Evolutionary conservation across 208 protist genomes (phyloP).

Genomic region (Naegleria gruberi): DNA sequence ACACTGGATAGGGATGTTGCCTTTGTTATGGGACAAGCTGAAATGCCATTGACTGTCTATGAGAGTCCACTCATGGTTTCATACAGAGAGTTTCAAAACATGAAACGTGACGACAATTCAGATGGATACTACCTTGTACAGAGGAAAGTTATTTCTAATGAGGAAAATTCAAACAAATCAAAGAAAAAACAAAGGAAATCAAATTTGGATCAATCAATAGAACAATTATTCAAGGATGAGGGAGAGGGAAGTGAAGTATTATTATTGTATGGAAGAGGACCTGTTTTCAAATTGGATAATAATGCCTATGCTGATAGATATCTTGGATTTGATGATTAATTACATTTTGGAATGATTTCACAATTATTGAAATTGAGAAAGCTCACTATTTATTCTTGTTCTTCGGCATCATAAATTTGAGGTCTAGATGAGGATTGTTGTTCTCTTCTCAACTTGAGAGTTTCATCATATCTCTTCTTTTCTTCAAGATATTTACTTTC

Average conservation of each 20-base stretch:
- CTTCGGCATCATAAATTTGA: no score
- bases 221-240: neutral
- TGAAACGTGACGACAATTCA: neutral
- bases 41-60: constrained; percentile 8
- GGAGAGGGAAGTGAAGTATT: neutral
- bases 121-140: constrained; percentile 8
- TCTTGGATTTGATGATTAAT: constrained; percentile 8
- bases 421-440: no score
- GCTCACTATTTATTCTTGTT: no score
- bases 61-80: neutral
- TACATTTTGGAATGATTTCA: no score
- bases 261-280: constrained; percentile 13
- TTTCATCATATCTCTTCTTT: no score
- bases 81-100: neutral
- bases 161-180: neutral
- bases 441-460: no score
- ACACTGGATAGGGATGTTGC: neutral
- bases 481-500: no score
- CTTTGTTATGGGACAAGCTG: neutral
- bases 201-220: neutral
- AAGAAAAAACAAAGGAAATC: neutral
- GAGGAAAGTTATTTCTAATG: neutral
- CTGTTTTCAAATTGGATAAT: neutral
- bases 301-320: neutral
- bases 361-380: no score